These are phyloP conservation scores for Candida dubliniensis DNA, from an alignment of 1,139 yeast genomes.

Conservation along the genomic window DNA sequence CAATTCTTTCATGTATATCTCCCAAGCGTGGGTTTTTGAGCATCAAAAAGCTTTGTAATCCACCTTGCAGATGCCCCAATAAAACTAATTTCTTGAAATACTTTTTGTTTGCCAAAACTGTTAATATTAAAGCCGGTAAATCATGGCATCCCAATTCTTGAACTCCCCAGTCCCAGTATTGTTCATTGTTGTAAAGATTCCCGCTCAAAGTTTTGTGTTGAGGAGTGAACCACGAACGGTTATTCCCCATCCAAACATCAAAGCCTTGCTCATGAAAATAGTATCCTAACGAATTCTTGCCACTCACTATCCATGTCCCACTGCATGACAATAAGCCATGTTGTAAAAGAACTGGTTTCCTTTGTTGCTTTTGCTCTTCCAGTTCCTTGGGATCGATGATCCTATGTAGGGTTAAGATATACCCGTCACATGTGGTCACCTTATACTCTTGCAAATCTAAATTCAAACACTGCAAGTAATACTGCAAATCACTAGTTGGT, in stretches of 20 bases:
- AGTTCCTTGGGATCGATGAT: conserved; percentile 53
- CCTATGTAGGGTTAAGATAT: conserved; percentile 62
- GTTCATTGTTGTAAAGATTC: conserved; percentile 48
- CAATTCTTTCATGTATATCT: conserved; percentile 48
- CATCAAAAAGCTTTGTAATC: conserved; percentile 75
- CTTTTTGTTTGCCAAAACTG: conserved; percentile 48
- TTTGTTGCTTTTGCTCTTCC: conserved; percentile 23
- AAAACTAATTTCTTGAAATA: conserved; percentile 53
- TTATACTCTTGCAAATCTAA: conserved; percentile 58
- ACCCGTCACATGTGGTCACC: conserved; percentile 81
- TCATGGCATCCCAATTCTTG: conserved; percentile 77
- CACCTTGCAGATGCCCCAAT: conserved; percentile 90
- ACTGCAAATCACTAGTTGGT: conserved; percentile 41
- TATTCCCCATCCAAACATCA: conserved; percentile 95
- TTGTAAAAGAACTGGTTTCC: conserved; percentile 66
- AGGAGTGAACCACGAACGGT: conserved; percentile 81
- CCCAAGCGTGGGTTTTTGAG: conserved; percentile 38
- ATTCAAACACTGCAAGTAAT: conserved; percentile 64
- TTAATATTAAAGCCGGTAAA: conserved; percentile 67
- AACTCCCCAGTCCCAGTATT: conserved; percentile 84
- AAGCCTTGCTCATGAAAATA: conserved; percentile 61
- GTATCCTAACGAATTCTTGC: conserved; percentile 72
- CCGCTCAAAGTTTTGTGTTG: conserved; percentile 47
- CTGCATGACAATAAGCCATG: conserved; percentile 89
- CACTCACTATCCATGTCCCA: conserved; percentile 80